These are phyloP conservation scores for Salix caprea DNA, from an alignment of 345 rosid genomes.

Conservation along the genomic window DNA sequence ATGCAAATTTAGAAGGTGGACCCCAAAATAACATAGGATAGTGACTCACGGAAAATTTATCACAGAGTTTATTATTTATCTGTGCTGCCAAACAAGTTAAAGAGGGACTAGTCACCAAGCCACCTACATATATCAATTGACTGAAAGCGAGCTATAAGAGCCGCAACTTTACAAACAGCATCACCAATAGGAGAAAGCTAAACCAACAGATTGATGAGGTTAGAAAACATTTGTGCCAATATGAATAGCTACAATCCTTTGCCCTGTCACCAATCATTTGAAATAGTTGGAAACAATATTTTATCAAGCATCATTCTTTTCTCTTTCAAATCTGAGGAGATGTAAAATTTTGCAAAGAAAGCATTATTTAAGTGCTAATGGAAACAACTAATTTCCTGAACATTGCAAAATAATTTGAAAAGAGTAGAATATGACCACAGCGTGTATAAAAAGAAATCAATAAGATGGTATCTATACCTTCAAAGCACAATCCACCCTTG, in stretches of 20 bases:
- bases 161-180: neutral
- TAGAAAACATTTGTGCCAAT: neutral
- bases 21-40: constrained; percentile 97
- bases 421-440: neutral
- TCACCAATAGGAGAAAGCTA: neutral
- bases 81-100: constrained; percentile 72
- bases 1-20: constrained; percentile 56
- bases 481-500: constrained; percentile 86
- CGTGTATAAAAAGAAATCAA: neutral
- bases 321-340: neutral
- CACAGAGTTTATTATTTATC: constrained; percentile 84
- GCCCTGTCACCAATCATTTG: neutral
- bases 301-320: neutral
- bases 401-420: neutral
- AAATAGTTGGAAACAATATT: neutral
- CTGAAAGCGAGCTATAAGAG: constrained; percentile 1
- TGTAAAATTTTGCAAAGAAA: neutral
- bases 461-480: constrained; percentile 51
- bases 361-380: neutral
- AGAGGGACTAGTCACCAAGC: constrained; percentile 26
- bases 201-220: neutral
- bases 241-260: neutral
- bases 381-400: neutral
- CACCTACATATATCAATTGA: constrained; percentile 1
- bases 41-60: constrained; percentile 70